phyloP scores from a whole-genome alignment of 352 stramenopile species.

The Pythium sukuiense region DNA sequence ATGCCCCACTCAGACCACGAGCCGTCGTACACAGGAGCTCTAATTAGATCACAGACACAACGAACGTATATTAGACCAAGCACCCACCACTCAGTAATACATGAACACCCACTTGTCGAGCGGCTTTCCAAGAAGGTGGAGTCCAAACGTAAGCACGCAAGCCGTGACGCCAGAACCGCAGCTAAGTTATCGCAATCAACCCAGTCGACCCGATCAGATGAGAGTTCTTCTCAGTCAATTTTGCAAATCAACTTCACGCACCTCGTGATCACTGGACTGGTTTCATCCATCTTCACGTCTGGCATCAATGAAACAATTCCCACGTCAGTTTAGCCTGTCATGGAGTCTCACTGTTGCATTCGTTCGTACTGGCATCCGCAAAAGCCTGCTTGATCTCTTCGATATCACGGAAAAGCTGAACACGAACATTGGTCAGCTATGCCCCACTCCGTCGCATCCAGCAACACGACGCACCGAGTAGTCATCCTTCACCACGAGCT shows the following conservation, averaged over 20 bases:
- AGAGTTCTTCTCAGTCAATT: background rate
- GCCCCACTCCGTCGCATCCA: background rate
- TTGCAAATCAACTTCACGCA: constrained; percentile 20
- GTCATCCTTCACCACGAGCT: constrained; percentile 84
- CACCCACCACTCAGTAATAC: too few relatives aligned
- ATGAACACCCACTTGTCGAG: constrained; percentile 54
- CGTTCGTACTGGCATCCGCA: constrained; percentile 49
- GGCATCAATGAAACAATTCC: background rate
- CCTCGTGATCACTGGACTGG: constrained; percentile 71
- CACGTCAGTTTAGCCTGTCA: too few relatives aligned
- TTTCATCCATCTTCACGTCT: constrained; percentile 59
- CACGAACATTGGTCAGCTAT: constrained; percentile 27
- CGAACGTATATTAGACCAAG: too few relatives aligned
- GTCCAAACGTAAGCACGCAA: constrained; percentile 58
- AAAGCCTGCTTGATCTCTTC: constrained; percentile 82
- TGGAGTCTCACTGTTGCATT: too few relatives aligned
- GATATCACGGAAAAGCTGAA: constrained; percentile 70
- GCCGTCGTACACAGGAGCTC: constrained; percentile 86
- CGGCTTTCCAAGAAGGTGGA: constrained; percentile 65
- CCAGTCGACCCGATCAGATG: constrained; percentile 6
- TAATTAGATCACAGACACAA: constrained; percentile 24
- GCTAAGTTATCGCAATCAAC: constrained; percentile 25
- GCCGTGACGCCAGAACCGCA: constrained; percentile 78
- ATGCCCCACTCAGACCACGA: constrained; percentile 88
- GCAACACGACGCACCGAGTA: constrained; percentile 56